Conservation (phyloP, 2,329 filamentous ascomycete species). For the Penicillium brevicompactum region DNA sequence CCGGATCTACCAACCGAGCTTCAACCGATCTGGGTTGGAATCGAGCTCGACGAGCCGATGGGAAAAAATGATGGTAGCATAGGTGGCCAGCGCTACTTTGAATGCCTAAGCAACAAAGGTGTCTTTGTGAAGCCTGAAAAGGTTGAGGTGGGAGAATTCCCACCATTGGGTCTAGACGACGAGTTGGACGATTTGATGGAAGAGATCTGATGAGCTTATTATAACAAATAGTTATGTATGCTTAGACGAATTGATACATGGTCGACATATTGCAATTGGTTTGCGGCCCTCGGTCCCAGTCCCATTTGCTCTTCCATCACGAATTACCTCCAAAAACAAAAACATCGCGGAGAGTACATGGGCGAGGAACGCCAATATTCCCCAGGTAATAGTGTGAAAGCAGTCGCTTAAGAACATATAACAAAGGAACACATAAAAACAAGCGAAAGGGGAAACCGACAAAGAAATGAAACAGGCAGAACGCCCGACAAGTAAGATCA, state of each 20-base stretch:
- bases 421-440: conserved; percentile 4
- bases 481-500: not conserved
- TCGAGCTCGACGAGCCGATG: conserved; percentile 64
- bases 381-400: conserved; percentile 10
- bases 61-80: conserved; percentile 65
- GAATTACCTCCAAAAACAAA: conserved; percentile 11
- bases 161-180: conserved; percentile 53
- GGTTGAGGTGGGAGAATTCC: conserved; percentile 63
- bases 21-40: conserved; percentile 57
- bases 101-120: conserved; percentile 55
- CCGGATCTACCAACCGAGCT: conserved; percentile 22
- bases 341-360: conserved; percentile 4
- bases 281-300: not conserved
- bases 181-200: conserved; percentile 58
- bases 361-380: not conserved
- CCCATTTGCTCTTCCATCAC: conserved; percentile 3
- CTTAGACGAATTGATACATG: conserved; percentile 3
- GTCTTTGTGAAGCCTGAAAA: conserved; percentile 65
- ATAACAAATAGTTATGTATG: conserved; percentile 48
- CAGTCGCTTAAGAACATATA: conserved; percentile 21
- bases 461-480: not conserved
- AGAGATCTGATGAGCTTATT: conserved; percentile 54
- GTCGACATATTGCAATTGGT: conserved; percentile 5
- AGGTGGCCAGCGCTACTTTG: conserved; percentile 57
- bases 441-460: too few relatives aligned